A percentile compares a stretch with the other conserved stretches of the same genome.
Evolutionary conservation across 768 basidiomycete genomes (phyloP).

Genomic region (Mycena maculata): DNA sequence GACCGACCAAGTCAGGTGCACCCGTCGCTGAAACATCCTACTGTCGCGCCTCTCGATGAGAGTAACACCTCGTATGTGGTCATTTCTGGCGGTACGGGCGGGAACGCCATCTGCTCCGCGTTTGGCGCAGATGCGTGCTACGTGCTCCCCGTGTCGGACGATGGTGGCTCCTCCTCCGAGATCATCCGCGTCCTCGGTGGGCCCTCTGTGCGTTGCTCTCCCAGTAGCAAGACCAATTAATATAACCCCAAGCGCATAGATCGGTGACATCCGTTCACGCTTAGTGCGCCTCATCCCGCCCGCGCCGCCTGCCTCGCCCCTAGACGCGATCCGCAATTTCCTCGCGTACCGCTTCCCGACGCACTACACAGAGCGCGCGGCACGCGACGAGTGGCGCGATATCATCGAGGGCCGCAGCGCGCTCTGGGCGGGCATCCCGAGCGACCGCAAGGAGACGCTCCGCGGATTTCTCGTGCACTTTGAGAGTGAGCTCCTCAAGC

Average conservation of each 20-base stretch:
- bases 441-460: constrained; percentile 91
- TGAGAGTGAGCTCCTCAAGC: constrained; percentile 85
- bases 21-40: constrained; percentile 12
- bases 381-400: constrained; percentile 91
- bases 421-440: constrained; percentile 88
- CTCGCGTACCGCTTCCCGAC: constrained; percentile 85
- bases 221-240: not conserved
- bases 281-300: constrained; percentile 88
- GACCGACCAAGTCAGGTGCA: constrained; percentile 21
- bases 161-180: constrained; percentile 95
- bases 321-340: constrained; percentile 80
- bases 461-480: constrained; percentile 94
- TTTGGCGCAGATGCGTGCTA: constrained; percentile 81
- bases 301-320: constrained; percentile 66
- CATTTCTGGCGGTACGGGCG: constrained; percentile 94
- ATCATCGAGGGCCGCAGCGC: constrained; percentile 88
- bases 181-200: constrained; percentile 92
- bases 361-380: constrained; percentile 74
- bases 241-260: too few species aligned
- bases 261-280: constrained; percentile 88
- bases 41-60: constrained; percentile 5
- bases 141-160: constrained; percentile 93
- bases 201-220: constrained; percentile 67
- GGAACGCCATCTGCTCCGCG: constrained; percentile 89
- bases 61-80: constrained; percentile 68